Conservation (phyloP, 495 filamentous ascomycete genomes). For the Aspergillus campestris region DNA sequence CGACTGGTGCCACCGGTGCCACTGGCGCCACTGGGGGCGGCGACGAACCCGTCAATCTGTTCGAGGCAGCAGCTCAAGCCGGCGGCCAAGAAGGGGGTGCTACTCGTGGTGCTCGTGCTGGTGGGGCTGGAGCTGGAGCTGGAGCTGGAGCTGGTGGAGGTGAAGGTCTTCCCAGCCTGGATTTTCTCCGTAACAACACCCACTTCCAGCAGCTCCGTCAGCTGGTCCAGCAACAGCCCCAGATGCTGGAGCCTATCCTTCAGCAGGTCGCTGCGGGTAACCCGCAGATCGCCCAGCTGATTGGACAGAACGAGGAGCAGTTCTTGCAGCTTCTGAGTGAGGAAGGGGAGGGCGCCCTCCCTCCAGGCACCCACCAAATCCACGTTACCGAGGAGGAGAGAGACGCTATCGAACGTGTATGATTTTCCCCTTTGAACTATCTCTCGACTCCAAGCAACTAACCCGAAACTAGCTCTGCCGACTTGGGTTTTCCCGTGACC, state of each 20-base stretch:
- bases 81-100: constrained; percentile 48
- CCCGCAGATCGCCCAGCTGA: constrained; percentile 85
- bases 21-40: constrained; percentile 43
- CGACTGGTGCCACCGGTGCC: constrained; percentile 28
- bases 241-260: constrained; percentile 96
- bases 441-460: constrained; percentile 5
- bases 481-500: constrained; percentile 85
- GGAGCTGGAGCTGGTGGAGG: constrained; percentile 46
- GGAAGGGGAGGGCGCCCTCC: constrained; percentile 66
- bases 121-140: constrained; percentile 41
- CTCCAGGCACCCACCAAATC: constrained; percentile 83
- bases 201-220: constrained; percentile 97
- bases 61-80: constrained; percentile 82
- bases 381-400: constrained; percentile 91
- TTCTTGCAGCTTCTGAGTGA: constrained; percentile 85
- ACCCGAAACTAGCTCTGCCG: constrained; percentile 65
- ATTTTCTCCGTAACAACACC: constrained; percentile 91
- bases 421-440: constrained; percentile 21
- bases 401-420: constrained; percentile 90
- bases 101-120: constrained; percentile 40
- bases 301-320: constrained; percentile 82
- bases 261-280: constrained; percentile 95
- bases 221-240: constrained; percentile 92
- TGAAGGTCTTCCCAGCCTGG: constrained; percentile 65
- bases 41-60: constrained; percentile 73